Percentiles rank a stretch among this genome's conserved stretches.
Evolutionary conservation across 331 rosid species (phyloP).

Genomic region (Stylosanthes scabra): DNA sequence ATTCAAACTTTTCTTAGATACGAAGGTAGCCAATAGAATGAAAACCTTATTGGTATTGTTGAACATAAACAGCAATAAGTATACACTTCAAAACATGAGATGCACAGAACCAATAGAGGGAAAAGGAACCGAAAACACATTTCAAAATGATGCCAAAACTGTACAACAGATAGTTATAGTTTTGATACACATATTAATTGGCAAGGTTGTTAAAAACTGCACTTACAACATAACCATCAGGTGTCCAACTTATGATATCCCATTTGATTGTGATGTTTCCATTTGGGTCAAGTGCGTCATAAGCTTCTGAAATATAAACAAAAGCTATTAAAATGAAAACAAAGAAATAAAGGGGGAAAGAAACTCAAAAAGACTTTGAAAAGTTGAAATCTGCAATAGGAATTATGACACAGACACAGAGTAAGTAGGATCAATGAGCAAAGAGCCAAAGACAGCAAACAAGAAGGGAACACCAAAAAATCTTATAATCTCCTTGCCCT

Average conservation of each 20-base stretch:
- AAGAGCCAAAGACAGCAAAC: too few species aligned
- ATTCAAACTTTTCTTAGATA: conserved; percentile 37
- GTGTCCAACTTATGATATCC: conserved; percentile 61
- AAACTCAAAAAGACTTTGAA: not conserved
- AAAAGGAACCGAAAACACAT: too few species aligned
- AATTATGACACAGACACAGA: too few species aligned
- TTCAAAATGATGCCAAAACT: too few species aligned
- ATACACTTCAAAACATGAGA: not conserved
- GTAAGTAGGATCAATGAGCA: too few species aligned
- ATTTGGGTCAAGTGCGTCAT: conserved; percentile 59
- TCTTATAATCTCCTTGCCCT: too few species aligned
- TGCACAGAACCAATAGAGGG: too few species aligned
- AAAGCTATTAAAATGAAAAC: not conserved
- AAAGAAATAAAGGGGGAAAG: conserved; percentile 1
- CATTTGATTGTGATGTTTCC: conserved; percentile 71
- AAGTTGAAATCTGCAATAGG: not conserved
- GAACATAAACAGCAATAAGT: too few species aligned
- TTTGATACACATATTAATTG: not conserved
- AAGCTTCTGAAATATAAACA: conserved; percentile 51
- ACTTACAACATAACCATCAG: conserved; percentile 70
- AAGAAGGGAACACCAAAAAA: too few species aligned
- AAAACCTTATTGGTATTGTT: not conserved
- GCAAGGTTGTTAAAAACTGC: conserved; percentile 8
- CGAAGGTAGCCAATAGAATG: conserved; percentile 14
- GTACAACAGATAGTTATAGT: not conserved